Conservation (phyloP, 805 yeast species). For the Sugiyamaella marilandica region DNA sequence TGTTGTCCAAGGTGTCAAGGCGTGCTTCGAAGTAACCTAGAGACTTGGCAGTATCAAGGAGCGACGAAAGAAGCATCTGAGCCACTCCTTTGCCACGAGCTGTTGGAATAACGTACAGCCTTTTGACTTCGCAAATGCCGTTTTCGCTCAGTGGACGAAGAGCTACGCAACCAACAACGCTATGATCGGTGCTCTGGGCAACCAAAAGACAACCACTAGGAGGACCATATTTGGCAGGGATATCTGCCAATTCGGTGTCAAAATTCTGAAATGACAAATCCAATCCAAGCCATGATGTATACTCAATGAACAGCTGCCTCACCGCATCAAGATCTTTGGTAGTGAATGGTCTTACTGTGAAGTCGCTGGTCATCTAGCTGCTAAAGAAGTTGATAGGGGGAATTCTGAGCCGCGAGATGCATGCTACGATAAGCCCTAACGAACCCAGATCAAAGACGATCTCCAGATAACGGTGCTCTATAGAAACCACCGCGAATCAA, state of each 20-base stretch:
- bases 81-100: neutral
- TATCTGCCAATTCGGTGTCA: neutral
- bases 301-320: neutral
- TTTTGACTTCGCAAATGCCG: neutral
- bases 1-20: neutral
- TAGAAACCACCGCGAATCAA: too few relatives aligned
- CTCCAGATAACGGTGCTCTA: too few relatives aligned
- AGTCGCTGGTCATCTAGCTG: neutral
- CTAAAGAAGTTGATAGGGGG: neutral
- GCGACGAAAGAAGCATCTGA: neutral
- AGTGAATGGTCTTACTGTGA: neutral
- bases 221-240: neutral
- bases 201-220: neutral
- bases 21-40: neutral
- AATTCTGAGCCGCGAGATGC: too few relatives aligned
- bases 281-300: conserved; percentile 1
- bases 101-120: neutral
- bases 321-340: neutral
- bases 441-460: too few relatives aligned
- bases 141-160: neutral
- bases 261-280: neutral
- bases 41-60: neutral
- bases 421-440: too few relatives aligned
- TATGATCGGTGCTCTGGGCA: neutral
- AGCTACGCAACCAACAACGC: neutral